Base-by-base conservation (phyloP, 2,329 filamentous ascomycete species). In the Westerdykella aurantiaca region DNA sequence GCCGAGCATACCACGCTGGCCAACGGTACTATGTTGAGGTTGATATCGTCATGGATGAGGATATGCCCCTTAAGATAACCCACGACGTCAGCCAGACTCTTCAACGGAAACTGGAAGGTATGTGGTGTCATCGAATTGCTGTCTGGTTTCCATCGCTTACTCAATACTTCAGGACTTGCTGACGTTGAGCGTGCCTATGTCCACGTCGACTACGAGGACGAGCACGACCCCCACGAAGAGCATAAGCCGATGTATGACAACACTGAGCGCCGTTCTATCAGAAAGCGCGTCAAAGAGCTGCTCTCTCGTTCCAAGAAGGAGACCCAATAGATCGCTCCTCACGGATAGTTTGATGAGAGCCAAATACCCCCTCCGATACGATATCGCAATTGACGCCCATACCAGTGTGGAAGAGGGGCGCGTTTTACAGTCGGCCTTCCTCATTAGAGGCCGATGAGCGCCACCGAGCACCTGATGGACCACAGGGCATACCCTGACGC, bases 21-120 rank as follows among this genome's bases (percentile, higher is more conserved):
- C 77, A 81, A 49, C 72, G 75, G 33, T 79, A 80, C 52, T 82
- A 81, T 50, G 79, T 81, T 14, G 79, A 82, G 52, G 74, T 82
- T 4, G 79, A 82, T 52, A 72, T 82, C 41, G 73, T 82, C 40
- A 79, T 82, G 70, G 73, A 80, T 53, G 75, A 75, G 48, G 66
- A 72, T 4, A 69, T 73, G 2, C 76, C 75, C 6, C 66, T 82
- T 21, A 76, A 72, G 46, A 67, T 80, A 41, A 78, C 78, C 2
- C 79, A 82, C 51, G 79, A 82, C 49, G 75, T 82, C 21, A 76
- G 75, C 17, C 79, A 82, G 58, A 71, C 72, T 9, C 60, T 82
- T 40, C 79, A 82, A 61, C 72, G 79, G 37, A 82, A 82, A 63
- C 69, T 82, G 11, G 80, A 82, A 64, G 78, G 75, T 53, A 52